phyloP scores from a whole-genome alignment of 2,329 filamentous ascomycete genomes.

The Sporothrix humicola region DNA sequence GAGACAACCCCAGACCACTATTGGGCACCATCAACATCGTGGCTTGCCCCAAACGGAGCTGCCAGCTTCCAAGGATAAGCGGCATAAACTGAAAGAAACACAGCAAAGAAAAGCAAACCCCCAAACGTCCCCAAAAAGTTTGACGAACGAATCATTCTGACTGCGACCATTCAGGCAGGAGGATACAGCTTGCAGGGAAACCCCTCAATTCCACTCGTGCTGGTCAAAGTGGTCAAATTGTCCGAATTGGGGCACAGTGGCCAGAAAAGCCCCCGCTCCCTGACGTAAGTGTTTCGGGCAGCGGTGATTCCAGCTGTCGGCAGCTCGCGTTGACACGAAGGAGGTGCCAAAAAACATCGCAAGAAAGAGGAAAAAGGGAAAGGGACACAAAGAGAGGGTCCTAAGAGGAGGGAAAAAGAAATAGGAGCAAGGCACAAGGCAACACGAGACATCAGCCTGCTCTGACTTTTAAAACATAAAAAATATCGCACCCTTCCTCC shows the following conservation, averaged over 20 bases:
- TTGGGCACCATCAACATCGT: background rate
- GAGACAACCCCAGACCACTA: constrained; percentile 2
- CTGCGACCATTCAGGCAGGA: background rate
- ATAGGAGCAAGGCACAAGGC: background rate
- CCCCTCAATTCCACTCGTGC: constrained; percentile 19
- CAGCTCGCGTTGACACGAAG: background rate
- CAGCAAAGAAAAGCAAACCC: background rate
- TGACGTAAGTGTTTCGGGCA: constrained; percentile 23
- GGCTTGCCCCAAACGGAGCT: background rate
- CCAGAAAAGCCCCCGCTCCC: constrained; percentile 4
- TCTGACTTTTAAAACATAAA: background rate
- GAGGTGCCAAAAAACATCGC: background rate
- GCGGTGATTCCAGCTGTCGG: constrained; percentile 18
- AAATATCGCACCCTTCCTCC: constrained; percentile 32
- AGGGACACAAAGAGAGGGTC: background rate
- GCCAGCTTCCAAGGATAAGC: constrained; percentile 6
- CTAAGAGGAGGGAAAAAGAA: background rate
- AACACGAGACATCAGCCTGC: background rate
- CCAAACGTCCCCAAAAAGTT: background rate
- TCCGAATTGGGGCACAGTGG: background rate
- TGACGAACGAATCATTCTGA: background rate
- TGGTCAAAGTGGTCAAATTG: background rate
- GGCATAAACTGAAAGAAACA: background rate
- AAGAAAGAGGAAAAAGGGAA: background rate
- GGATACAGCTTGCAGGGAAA: background rate